Evolutionary conservation across 2,329 filamentous ascomycete species (phyloP).

Genomic region (Microdochium trichocladiopsis): DNA sequence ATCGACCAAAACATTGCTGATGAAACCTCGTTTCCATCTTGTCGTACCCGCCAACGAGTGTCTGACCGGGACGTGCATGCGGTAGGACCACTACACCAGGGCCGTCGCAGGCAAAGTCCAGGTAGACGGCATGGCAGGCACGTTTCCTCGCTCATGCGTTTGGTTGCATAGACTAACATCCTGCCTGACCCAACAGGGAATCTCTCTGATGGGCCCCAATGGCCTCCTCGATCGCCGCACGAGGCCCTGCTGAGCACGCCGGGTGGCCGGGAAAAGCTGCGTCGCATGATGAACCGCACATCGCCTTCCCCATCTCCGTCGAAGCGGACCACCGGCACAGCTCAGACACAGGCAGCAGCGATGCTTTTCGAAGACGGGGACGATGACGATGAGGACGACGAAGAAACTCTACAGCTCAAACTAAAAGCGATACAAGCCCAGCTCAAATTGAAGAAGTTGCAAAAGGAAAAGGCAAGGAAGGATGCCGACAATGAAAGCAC

Average conservation of each 20-base stretch:
- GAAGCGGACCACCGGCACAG: slow-evolving; percentile 34
- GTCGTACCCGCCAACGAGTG: too few species aligned
- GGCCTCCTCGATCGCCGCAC: slow-evolving; percentile 61
- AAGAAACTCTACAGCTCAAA: slow-evolving; percentile 82
- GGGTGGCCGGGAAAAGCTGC: slow-evolving; percentile 68
- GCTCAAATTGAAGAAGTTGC: slow-evolving; percentile 79
- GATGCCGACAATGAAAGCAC: slow-evolving; percentile 9
- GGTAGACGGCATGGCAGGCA: not conserved
- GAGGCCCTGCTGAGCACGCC: slow-evolving; percentile 63
- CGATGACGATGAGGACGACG: slow-evolving; percentile 67
- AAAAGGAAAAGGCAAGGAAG: slow-evolving; percentile 49
- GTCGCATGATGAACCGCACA: slow-evolving; percentile 57
- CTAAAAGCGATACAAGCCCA: slow-evolving; percentile 84
- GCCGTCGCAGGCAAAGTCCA: too few species aligned
- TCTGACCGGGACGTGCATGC: too few species aligned
- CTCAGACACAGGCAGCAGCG: slow-evolving; percentile 13
- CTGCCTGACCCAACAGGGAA: not conserved
- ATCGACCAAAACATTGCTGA: too few species aligned
- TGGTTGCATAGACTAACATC: not conserved
- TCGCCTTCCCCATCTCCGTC: slow-evolving; percentile 64
- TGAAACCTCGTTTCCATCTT: too few species aligned
- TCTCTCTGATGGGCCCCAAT: slow-evolving; percentile 37
- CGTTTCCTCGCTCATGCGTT: not conserved
- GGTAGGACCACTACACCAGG: too few species aligned
- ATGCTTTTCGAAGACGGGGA: slow-evolving; percentile 21